These are phyloP conservation scores for Ustilago tritici DNA, from an alignment of 1,284 basidiomycete genomes.

Conservation along the genomic window DNA sequence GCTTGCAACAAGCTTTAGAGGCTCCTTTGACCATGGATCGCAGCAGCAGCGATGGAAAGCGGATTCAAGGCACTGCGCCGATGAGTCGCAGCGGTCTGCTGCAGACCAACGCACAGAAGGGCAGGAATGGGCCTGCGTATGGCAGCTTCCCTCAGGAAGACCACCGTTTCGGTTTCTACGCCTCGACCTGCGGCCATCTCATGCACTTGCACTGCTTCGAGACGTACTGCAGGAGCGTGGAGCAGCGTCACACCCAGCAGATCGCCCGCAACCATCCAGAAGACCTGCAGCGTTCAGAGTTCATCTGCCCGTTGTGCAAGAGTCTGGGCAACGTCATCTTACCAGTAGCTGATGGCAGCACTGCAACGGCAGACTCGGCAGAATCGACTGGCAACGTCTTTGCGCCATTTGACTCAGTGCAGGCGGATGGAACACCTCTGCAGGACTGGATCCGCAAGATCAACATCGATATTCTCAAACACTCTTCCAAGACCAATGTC, in stretches of 20 bases:
- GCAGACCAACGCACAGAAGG: constrained; percentile 12
- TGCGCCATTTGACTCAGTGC: constrained; percentile 29
- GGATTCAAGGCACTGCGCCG: constrained; percentile 45
- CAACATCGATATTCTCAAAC: constrained; percentile 69
- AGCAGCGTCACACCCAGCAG: constrained; percentile 88
- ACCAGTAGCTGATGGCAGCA: constrained; percentile 75
- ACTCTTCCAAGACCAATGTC: constrained; percentile 55
- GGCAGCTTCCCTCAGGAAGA: constrained; percentile 61
- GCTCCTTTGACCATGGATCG: constrained; percentile 71
- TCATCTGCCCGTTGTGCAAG: constrained; percentile 98
- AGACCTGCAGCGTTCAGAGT: constrained; percentile 89
- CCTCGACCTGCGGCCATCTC: constrained; percentile 93
- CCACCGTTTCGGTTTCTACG: constrained; percentile 77
- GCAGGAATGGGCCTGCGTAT: constrained; percentile 68
- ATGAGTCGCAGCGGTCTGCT: constrained; percentile 31
- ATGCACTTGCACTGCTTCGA: constrained; percentile 98
- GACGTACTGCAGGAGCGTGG: constrained; percentile 86
- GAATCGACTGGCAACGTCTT: constrained; percentile 4
- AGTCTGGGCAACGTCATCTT: constrained; percentile 93
- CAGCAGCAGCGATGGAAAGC: constrained; percentile 49
- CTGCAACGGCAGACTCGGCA: constrained; percentile 4
- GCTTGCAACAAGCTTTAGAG: constrained; percentile 80
- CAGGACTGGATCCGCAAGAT: constrained; percentile 68
- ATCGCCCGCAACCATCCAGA: constrained; percentile 95
- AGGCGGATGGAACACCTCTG: constrained; percentile 48